phyloP scores from a whole-genome alignment of 331 rosid genomes.

The Rhamnella rubrinervis region DNA sequence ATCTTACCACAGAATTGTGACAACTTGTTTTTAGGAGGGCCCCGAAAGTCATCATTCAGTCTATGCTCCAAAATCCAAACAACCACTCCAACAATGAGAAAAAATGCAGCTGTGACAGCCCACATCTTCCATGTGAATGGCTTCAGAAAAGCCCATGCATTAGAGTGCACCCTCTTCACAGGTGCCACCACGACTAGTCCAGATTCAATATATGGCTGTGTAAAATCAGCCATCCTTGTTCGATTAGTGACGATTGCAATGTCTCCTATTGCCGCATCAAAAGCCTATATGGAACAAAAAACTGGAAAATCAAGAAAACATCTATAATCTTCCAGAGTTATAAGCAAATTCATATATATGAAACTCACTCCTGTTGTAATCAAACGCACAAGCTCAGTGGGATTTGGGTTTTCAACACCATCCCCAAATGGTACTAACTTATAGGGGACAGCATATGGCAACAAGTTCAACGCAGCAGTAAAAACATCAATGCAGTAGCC shows the following conservation, averaged over 20 bases:
- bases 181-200: constrained; percentile 85
- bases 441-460: constrained; percentile 89
- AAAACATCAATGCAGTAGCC: constrained; percentile 97
- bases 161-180: constrained; percentile 41
- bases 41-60: constrained; percentile 77
- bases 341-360: neutral
- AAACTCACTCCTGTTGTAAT: constrained; percentile 78
- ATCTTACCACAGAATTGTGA: constrained; percentile 74
- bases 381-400: constrained; percentile 59
- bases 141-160: constrained; percentile 72
- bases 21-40: constrained; percentile 72
- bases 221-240: constrained; percentile 78
- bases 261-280: constrained; percentile 80
- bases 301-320: constrained; percentile 19
- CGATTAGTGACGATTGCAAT: constrained; percentile 69
- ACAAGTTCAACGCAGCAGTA: constrained; percentile 64
- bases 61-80: constrained; percentile 90
- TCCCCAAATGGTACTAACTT: constrained; percentile 60
- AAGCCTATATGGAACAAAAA: constrained; percentile 42
- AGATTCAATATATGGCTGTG: constrained; percentile 80
- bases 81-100: constrained; percentile 65
- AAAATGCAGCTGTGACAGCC: constrained; percentile 58
- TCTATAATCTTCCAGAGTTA: constrained; percentile 17
- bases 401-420: constrained; percentile 58
- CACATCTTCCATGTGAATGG: constrained; percentile 71